Evolutionary conservation across 768 basidiomycete species (phyloP), one percentile per base, ranked within the genome.

Genomic region (Russula sp.): DNA sequence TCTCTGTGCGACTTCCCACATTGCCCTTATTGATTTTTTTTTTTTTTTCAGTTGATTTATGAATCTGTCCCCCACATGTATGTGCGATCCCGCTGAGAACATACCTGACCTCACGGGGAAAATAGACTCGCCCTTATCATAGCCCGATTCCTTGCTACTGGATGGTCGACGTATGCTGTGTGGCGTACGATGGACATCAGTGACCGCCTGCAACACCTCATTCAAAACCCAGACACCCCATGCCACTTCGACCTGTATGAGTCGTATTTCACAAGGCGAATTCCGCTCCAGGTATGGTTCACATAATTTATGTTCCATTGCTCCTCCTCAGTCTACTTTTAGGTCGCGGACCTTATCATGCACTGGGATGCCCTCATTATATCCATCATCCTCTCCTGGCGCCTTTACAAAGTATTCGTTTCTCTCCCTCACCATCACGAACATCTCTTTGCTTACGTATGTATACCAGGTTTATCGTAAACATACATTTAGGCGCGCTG

Each of bases 21-120:
- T 32, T n/a, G 18, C 57, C 24, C 40, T 62, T 46, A 28, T 53
- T 56, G 49, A 50, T 0, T 32, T 42, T 4, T 42, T 2, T 42
- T 4, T 42, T 2, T 26, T 24, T 32, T 57, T 22, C 42, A 75
- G 74, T 77, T 84, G 62, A 64, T 80, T 20, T 76, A 76, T 42
- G 80, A 83, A 62, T 84, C 83, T 1, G 78, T 83, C 2, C 81
- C 85, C 20, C 84, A 85, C 68, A 71, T 80, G 83, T 84, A 66
- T 60, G 79, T 69, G 18, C 3, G 2, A 30, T 13, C 14, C 46
- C 22, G 14, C 42, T 61, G 30, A 56, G 18, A 40, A 10, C 13
- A 46, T 16, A 49, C 55, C 52, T 7, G 28, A 34, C 30, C 9
- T 52, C 14, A 61, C 16, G 26, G 13, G n/a, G 5, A 13, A 42